Percentiles rank a stretch among this genome's conserved stretches.
phyloP scores from a whole-genome alignment of 495 filamentous ascomycete genomes.

The Bombardia bombarda region DNA sequence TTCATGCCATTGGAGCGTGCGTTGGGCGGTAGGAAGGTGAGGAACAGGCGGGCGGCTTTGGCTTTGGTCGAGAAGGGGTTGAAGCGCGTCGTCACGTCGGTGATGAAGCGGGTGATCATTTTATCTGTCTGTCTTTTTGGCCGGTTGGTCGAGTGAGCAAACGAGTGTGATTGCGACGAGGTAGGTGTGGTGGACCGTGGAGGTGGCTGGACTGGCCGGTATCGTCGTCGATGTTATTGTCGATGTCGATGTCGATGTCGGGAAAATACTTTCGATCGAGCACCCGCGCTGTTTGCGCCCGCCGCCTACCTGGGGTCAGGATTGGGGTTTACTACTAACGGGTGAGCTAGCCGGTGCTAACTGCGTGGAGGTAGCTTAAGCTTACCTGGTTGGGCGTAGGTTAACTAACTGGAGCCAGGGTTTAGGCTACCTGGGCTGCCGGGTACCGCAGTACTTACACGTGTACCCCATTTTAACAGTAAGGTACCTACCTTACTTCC shows the following conservation, averaged over 20 bases:
- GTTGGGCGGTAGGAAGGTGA: slow-evolving; percentile 76
- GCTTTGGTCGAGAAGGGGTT: slow-evolving; percentile 77
- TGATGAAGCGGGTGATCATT: slow-evolving; percentile 87
- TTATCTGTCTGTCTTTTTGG: slow-evolving; percentile 13
- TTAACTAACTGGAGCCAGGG: too few species aligned
- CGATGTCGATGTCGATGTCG: background rate
- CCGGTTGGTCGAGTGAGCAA: too few species aligned
- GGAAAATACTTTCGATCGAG: too few species aligned
- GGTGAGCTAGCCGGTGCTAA: too few species aligned
- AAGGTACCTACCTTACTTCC: background rate
- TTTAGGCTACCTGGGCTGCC: too few species aligned
- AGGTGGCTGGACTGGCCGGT: background rate
- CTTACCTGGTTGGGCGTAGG: too few species aligned
- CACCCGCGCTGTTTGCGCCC: too few species aligned
- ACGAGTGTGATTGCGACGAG: too few species aligned
- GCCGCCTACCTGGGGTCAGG: too few species aligned
- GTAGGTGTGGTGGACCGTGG: background rate
- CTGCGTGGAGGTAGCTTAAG: too few species aligned
- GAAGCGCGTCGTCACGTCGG: slow-evolving; percentile 74
- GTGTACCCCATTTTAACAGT: background rate
- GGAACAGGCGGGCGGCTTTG: slow-evolving; percentile 77
- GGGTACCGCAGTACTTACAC: too few species aligned
- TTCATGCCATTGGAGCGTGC: slow-evolving; percentile 61
- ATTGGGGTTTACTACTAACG: too few species aligned
- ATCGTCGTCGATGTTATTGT: background rate